Conservation (phyloP, 352 stramenopile genomes). For the Phytopythium delawarense region DNA sequence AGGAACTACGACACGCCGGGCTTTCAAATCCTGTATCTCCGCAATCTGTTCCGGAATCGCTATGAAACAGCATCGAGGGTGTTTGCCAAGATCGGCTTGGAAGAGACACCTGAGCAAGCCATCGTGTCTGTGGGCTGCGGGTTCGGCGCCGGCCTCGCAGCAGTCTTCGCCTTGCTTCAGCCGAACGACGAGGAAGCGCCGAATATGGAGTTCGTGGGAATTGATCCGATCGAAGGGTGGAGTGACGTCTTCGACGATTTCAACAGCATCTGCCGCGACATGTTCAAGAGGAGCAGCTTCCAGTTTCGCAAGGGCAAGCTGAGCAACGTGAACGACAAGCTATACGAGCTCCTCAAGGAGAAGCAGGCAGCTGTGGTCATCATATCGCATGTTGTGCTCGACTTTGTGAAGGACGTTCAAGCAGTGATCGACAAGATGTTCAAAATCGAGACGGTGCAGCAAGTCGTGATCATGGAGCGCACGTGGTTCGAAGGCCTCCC, state of each 20-base stretch:
- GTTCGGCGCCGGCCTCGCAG: background rate
- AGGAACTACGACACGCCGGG: background rate
- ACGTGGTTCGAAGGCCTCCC: background rate
- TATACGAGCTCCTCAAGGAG: background rate
- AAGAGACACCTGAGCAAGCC: background rate
- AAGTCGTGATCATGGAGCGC: slow-evolving; percentile 1
- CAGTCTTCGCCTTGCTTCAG: background rate
- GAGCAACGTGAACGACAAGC: background rate
- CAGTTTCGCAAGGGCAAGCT: background rate
- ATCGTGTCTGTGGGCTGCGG: background rate
- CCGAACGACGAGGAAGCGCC: background rate
- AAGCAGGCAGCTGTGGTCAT: background rate
- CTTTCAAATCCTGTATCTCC: background rate
- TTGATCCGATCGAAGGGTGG: background rate
- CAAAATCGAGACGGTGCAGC: background rate
- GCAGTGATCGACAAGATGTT: background rate
- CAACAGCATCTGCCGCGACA: background rate
- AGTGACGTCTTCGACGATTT: background rate
- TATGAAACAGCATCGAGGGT: background rate
- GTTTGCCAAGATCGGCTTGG: background rate
- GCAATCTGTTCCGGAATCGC: background rate
- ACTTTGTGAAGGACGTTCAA: background rate
- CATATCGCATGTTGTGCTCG: background rate
- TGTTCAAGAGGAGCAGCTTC: background rate
- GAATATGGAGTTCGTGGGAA: background rate